phyloP scores from a whole-genome alignment of 2,329 filamentous ascomycete species.

The Capronia epimyces region DNA sequence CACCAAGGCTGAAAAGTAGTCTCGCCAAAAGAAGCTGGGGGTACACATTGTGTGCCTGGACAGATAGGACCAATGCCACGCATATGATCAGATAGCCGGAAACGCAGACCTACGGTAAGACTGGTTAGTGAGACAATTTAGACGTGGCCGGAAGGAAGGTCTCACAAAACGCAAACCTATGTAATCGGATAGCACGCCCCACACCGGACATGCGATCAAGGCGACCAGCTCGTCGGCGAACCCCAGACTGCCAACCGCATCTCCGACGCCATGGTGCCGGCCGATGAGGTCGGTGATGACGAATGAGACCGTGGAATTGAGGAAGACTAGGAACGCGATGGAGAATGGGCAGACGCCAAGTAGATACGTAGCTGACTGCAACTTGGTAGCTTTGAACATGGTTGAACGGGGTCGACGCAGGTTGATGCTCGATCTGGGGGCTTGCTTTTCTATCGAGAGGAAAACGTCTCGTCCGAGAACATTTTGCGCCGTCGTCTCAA shows the following conservation, averaged over 20 bases:
- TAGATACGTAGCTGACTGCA: conserved; percentile 56
- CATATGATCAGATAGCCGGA: conserved; percentile 79
- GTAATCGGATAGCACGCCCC: conserved; percentile 47
- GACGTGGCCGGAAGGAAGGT: conserved; percentile 1
- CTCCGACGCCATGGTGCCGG: conserved; percentile 50
- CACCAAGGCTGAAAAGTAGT: conserved; percentile 82
- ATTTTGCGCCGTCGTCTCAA: background rate
- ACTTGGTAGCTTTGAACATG: conserved; percentile 53
- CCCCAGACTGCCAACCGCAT: conserved; percentile 53
- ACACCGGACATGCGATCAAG: conserved; percentile 45
- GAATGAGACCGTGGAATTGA: conserved; percentile 60
- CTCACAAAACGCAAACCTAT: conserved; percentile 46
- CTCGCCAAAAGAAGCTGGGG: conserved; percentile 80
- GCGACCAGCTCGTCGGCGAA: conserved; percentile 48
- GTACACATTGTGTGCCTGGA: conserved; percentile 81
- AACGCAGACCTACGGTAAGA: conserved; percentile 47
- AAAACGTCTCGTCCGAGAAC: background rate
- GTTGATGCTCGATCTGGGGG: background rate
- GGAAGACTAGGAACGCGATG: conserved; percentile 61
- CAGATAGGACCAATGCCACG: conserved; percentile 68
- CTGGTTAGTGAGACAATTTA: conserved; percentile 8
- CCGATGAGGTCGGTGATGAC: conserved; percentile 60
- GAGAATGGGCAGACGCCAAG: conserved; percentile 59
- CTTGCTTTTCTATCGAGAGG: background rate
- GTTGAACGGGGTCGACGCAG: background rate